phyloP scores from a whole-genome alignment of 306 rosid species.

The Morella rubra region DNA sequence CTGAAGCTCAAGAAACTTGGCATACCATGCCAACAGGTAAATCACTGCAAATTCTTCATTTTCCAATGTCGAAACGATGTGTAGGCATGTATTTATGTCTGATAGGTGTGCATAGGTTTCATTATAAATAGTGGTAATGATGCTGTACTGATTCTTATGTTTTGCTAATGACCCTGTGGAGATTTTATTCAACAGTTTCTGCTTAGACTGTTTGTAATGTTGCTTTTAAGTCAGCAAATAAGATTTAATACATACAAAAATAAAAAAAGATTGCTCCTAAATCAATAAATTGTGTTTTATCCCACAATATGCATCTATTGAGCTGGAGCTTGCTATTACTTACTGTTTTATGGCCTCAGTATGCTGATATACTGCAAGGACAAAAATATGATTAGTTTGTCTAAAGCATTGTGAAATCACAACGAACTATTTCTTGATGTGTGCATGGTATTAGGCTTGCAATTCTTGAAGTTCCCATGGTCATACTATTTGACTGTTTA shows the following conservation, averaged over 20 bases:
- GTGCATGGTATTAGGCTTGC: background rate
- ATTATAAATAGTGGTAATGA: background rate
- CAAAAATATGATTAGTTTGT: background rate
- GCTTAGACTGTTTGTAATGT: background rate
- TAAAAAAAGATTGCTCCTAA: background rate
- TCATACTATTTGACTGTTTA: background rate
- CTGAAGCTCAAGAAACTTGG: slow-evolving; percentile 81
- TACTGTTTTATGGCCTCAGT: background rate
- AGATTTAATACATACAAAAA: background rate
- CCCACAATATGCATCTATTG: background rate
- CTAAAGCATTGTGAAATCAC: background rate
- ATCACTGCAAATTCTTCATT: slow-evolving; percentile 3
- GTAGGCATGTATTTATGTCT: background rate
- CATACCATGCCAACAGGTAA: slow-evolving; percentile 80
- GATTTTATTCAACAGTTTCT: background rate
- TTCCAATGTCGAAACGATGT: background rate
- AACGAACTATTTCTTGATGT: background rate
- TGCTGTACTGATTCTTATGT: background rate
- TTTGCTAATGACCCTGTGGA: background rate
- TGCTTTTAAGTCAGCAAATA: background rate
- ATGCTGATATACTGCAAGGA: background rate
- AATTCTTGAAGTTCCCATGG: background rate
- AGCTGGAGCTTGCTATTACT: background rate
- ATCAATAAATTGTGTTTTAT: background rate
- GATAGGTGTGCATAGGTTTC: background rate